Evolutionary conservation across 2,329 filamentous ascomycete genomes (phyloP).

Genomic region (Chaetothyriales sp.): DNA sequence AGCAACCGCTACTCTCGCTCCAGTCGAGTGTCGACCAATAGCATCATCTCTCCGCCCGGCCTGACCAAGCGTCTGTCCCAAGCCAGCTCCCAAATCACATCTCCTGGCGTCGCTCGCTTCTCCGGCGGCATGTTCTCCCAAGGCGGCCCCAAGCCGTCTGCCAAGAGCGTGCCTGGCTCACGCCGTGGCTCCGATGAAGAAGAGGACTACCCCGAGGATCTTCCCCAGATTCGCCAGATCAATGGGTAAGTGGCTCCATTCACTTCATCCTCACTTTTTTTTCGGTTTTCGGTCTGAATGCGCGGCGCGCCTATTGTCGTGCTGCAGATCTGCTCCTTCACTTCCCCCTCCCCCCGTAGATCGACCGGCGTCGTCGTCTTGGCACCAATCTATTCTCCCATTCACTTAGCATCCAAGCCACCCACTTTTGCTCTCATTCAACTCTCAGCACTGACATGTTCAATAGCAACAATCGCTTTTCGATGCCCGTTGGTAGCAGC

Average conservation of each 20-base stretch:
- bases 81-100: slow-evolving; percentile 67
- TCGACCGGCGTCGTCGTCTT: not conserved
- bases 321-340: not conserved
- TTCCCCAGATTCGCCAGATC: slow-evolving; percentile 47
- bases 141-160: slow-evolving; percentile 48
- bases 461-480: slow-evolving; percentile 70
- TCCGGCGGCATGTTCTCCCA: slow-evolving; percentile 30
- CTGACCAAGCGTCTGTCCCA: slow-evolving; percentile 59
- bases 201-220: slow-evolving; percentile 53
- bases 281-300: not conserved
- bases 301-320: not conserved
- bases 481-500: slow-evolving; percentile 65
- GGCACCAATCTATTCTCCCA: not conserved
- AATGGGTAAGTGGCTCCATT: not conserved
- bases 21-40: slow-evolving; percentile 79
- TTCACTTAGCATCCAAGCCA: not conserved
- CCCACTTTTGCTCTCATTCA: slow-evolving; percentile 1
- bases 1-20: slow-evolving; percentile 68
- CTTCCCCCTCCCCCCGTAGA: not conserved
- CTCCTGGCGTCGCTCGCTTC: slow-evolving; percentile 54
- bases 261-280: slow-evolving; percentile 1
- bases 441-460: slow-evolving; percentile 8
- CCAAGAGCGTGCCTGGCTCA: slow-evolving; percentile 73
- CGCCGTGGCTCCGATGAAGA: slow-evolving; percentile 84
- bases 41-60: slow-evolving; percentile 68